Percentiles rank a stretch among this genome's conserved stretches.
Conservation (phyloP, 179 eudicot species). For the Drosera spatulata region DNA sequence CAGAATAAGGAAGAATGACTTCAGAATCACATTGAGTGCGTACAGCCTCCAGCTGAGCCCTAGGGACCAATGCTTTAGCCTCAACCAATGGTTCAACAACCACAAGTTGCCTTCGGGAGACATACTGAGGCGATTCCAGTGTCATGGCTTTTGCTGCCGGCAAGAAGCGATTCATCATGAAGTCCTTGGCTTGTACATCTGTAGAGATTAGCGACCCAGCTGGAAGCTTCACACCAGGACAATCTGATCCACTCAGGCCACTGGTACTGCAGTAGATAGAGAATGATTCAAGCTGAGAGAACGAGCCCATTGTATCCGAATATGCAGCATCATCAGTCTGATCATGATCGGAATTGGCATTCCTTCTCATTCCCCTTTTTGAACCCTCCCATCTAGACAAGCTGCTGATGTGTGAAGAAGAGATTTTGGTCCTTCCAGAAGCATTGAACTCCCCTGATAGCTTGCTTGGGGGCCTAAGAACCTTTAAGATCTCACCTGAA, state of each 20-base stretch:
- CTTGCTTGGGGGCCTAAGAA: conserved; percentile 4
- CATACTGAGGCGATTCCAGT: conserved; percentile 58
- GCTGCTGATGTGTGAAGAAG: neutral
- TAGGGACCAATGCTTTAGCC: conserved; percentile 22
- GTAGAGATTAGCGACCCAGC: conserved; percentile 15
- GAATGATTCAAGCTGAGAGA: conserved; percentile 39
- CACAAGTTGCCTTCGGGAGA: conserved; percentile 38
- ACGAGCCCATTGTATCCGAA: conserved; percentile 65
- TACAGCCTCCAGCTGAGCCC: conserved; percentile 26
- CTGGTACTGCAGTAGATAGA: conserved; percentile 64
- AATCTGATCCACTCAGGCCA: conserved; percentile 44
- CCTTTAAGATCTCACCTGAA: conserved; percentile 23
- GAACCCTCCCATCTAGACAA: conserved; percentile 20
- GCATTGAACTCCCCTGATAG: too few relatives aligned
- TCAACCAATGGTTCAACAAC: conserved; percentile 22
- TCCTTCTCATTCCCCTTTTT: conserved; percentile 16
- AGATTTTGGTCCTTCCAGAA: too few relatives aligned
- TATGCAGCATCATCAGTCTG: conserved; percentile 31
- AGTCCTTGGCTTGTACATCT: conserved; percentile 51
- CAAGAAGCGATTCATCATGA: conserved; percentile 83
- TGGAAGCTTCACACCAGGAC: conserved; percentile 16
- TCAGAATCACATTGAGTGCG: conserved; percentile 19
- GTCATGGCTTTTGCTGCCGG: conserved; percentile 93
- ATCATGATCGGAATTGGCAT: conserved; percentile 21
- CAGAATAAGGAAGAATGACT: conserved; percentile 17